Conservation (phyloP, 2,329 filamentous ascomycete genomes). For the Pseudogymnoascus sp. region DNA sequence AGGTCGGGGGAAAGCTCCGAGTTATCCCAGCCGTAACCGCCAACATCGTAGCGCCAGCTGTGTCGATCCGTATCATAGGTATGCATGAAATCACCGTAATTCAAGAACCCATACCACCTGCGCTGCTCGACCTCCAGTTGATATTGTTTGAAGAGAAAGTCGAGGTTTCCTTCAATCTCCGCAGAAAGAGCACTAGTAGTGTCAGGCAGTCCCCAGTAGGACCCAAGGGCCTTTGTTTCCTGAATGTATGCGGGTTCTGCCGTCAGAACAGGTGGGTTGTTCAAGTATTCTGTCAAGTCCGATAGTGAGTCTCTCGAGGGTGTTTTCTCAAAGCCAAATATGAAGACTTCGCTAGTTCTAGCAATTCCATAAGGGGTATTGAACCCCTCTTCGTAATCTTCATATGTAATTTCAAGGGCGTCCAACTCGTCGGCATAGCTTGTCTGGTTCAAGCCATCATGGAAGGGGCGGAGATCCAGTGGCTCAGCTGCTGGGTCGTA, state of each 20-base stretch:
- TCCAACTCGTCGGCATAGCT: constrained; percentile 51
- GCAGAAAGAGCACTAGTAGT: constrained; percentile 25
- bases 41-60: constrained; percentile 55
- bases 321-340: constrained; percentile 46
- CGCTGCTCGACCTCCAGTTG: constrained; percentile 46
- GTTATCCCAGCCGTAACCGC: constrained; percentile 59
- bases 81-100: constrained; percentile 56
- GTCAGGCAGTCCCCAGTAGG: constrained; percentile 44
- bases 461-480: constrained; percentile 49
- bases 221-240: constrained; percentile 45
- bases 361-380: constrained; percentile 51
- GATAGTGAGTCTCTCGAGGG: constrained; percentile 42
- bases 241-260: constrained; percentile 42
- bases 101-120: constrained; percentile 56
- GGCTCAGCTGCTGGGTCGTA: constrained; percentile 50
- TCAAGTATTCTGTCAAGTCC: constrained; percentile 37
- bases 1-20: constrained; percentile 55
- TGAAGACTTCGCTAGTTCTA: constrained; percentile 48
- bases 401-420: constrained; percentile 55
- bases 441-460: constrained; percentile 49
- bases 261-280: constrained; percentile 45
- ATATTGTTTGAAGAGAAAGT: constrained; percentile 51
- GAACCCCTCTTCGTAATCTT: constrained; percentile 50
- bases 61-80: constrained; percentile 53
- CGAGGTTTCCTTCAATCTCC: constrained; percentile 44